These are phyloP conservation scores for Lojkania enalia DNA, from an alignment of 2,329 filamentous ascomycete genomes.

Conservation along the genomic window DNA sequence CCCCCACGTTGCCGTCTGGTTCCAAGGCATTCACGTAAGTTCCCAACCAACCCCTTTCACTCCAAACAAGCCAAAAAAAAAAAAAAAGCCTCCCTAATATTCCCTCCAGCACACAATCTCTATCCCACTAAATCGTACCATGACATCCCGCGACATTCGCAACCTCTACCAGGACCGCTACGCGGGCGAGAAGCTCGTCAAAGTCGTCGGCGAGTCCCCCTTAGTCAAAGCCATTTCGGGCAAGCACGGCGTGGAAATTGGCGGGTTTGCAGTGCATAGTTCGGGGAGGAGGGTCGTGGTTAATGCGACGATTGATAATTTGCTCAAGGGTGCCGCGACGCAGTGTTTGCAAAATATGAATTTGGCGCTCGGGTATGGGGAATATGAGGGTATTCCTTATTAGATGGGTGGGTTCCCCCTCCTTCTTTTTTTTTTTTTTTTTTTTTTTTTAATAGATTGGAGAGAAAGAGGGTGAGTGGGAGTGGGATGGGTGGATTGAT, in stretches of 20 bases:
- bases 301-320: slow-evolving; percentile 90
- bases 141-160: slow-evolving; percentile 89
- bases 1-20: slow-evolving; percentile 95
- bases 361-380: slow-evolving; percentile 81
- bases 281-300: slow-evolving; percentile 91
- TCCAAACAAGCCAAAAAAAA: background rate
- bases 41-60: background rate
- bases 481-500: too few relatives aligned
- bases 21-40: slow-evolving; percentile 81
- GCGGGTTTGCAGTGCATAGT: slow-evolving; percentile 90
- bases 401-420: slow-evolving; percentile 24
- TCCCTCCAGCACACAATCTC: slow-evolving; percentile 73
- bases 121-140: slow-evolving; percentile 81
- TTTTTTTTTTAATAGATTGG: too few relatives aligned
- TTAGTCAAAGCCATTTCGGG: slow-evolving; percentile 81
- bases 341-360: slow-evolving; percentile 98
- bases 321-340: slow-evolving; percentile 89
- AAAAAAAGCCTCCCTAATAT: too few relatives aligned
- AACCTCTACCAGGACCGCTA: slow-evolving; percentile 96
- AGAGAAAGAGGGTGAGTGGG: too few relatives aligned
- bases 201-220: slow-evolving; percentile 85
- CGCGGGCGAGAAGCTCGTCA: slow-evolving; percentile 92
- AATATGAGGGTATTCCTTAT: slow-evolving; percentile 82
- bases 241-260: slow-evolving; percentile 90
- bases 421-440: too few relatives aligned